Base-by-base conservation (phyloP, 2,329 filamentous ascomycete genomes). In the Fusarium coffeatum region DNA sequence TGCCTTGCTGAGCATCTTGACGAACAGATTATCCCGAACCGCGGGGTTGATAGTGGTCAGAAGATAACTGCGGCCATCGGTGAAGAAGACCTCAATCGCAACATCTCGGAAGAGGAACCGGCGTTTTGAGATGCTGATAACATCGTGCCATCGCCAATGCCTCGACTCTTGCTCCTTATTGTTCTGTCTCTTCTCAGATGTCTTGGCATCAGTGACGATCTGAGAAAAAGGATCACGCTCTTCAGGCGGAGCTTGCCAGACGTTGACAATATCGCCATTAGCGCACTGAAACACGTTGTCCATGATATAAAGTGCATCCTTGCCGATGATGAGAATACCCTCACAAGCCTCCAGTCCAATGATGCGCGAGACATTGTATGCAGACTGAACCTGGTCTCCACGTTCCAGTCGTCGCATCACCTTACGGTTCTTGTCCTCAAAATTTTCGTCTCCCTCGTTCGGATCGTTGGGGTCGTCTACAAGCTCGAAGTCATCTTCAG, bases 391-490 rank as follows among this genome's bases (percentile, higher is more conserved):
- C 59, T 94, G 89, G 75, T 99, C 96, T 8, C 94, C 94, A 15
- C 92, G 91, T 73, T 97, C 92, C 13, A 99, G 85, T 68, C 93
- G 95, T 54, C 96, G 89, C 93, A 98, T 97, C 46, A 99, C 95
- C 79, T 98, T 98, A 46, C 97, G 89, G 76, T 99, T 98, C 83
- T 98, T 98, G 79, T 99, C 97, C 80, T 99, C 97, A 68, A 97
- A 97, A 2, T 90, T 91, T 71, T 91, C 89, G 16, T 90, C 88
- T 2, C 81, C 85, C 47, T 96, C 93, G 27, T 93, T 88, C 42
- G 92, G 89, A 59, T 95, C 92, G 74, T 94, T 94, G 0, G 95
- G 94, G 66, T 98, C 95, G 64, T 98, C 94, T 9, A 99, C 91
- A 71, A 99, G 89, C 80, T 99, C 96, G 76, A 97, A 99, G 71